phyloP scores from a whole-genome alignment of 805 yeast species.

The Wickerhamomyces kurtzmanii region DNA sequence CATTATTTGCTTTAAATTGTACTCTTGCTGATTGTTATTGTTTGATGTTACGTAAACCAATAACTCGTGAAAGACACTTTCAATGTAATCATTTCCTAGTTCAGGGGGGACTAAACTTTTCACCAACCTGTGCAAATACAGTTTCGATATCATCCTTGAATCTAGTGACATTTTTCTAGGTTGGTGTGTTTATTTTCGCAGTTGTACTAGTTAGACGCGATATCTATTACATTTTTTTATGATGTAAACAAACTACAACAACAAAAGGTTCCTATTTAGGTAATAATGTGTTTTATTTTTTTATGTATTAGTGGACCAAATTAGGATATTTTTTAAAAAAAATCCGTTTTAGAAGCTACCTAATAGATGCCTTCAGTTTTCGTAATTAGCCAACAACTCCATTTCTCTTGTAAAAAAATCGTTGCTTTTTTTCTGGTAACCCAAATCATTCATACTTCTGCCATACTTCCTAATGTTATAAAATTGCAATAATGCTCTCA shows the following conservation, averaged over 20 bases:
- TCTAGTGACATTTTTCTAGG: conserved; percentile 4
- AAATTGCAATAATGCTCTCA: conserved; percentile 69
- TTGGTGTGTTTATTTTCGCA: too few relatives aligned
- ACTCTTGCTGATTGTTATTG: too few relatives aligned
- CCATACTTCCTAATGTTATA: conserved; percentile 59
- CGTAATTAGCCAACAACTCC: conserved; percentile 22
- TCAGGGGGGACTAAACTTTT: conserved; percentile 6
- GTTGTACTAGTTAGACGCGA: too few relatives aligned
- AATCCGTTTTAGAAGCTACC: too few relatives aligned
- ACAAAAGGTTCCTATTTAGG: too few relatives aligned
- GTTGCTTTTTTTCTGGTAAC: conserved; percentile 33
- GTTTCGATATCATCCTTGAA: conserved; percentile 1
- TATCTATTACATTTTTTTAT: too few relatives aligned
- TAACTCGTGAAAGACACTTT: conserved; percentile 9
- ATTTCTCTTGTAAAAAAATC: conserved; percentile 33
- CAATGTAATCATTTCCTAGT: conserved; percentile 5
- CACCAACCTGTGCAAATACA: conserved; percentile 12
- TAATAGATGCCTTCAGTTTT: too few relatives aligned
- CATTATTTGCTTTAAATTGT: too few relatives aligned
- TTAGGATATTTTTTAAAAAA: too few relatives aligned
- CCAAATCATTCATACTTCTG: conserved; percentile 40
- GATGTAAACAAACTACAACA: too few relatives aligned
- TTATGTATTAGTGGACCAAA: too few relatives aligned
- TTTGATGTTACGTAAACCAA: conserved; percentile 12
- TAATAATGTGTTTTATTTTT: too few relatives aligned